These are phyloP conservation scores for Rasamsonia emersonii DNA, from an alignment of 2,329 filamentous ascomycete species.

Conservation along the genomic window DNA sequence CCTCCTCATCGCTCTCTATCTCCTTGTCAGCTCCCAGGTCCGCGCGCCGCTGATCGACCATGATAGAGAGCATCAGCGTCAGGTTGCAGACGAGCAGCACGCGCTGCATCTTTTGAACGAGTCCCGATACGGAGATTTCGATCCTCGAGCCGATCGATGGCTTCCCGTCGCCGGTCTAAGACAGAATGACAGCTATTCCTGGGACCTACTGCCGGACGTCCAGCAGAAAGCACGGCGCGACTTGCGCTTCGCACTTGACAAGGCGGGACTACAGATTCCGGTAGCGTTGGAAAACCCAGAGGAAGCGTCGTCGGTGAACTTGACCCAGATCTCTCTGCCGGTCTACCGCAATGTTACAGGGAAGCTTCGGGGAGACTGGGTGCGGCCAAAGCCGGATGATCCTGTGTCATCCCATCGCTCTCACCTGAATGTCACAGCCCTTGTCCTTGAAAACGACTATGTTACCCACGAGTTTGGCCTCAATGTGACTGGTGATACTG, in stretches of 20 bases:
- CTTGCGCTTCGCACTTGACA: slow-evolving; percentile 25
- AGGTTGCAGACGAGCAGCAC: slow-evolving; percentile 43
- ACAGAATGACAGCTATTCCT: slow-evolving; percentile 64
- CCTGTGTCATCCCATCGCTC: slow-evolving; percentile 35
- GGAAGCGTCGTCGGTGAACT: slow-evolving; percentile 20
- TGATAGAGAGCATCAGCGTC: slow-evolving; percentile 38
- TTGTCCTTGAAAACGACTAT: slow-evolving; percentile 60
- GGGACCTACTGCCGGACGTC: slow-evolving; percentile 63
- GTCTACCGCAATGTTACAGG: slow-evolving; percentile 76
- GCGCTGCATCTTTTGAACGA: slow-evolving; percentile 43
- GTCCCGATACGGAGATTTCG: slow-evolving; percentile 46
- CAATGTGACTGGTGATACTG: slow-evolving; percentile 68
- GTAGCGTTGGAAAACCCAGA: slow-evolving; percentile 18
- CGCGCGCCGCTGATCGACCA: slow-evolving; percentile 32
- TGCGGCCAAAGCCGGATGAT: slow-evolving; percentile 46
- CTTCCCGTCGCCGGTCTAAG: slow-evolving; percentile 73
- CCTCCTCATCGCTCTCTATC: slow-evolving; percentile 44
- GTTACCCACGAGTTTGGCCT: slow-evolving; percentile 59
- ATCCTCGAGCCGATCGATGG: slow-evolving; percentile 38
- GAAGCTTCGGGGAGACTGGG: slow-evolving; percentile 67
- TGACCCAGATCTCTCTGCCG: slow-evolving; percentile 37
- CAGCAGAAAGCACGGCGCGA: slow-evolving; percentile 56
- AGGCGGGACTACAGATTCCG: slow-evolving; percentile 23
- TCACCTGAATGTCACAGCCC: slow-evolving; percentile 55
- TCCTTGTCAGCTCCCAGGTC: slow-evolving; percentile 43